phyloP scores from a whole-genome alignment of 169 alveolate species.

The Cryptosporidium ryanae region DNA sequence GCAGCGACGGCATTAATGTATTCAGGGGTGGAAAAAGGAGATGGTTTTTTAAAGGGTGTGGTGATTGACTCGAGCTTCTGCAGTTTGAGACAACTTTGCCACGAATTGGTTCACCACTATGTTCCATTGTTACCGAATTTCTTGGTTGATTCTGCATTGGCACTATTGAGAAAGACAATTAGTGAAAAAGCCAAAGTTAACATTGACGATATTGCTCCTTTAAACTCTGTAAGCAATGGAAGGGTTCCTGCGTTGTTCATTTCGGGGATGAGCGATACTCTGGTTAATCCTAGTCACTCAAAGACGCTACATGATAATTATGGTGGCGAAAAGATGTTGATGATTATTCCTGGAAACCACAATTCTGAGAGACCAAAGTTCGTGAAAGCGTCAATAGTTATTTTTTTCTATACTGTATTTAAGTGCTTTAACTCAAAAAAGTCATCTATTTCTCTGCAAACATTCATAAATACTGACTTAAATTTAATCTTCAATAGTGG shows the following conservation, averaged over 20 bases:
- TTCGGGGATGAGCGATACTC: slow-evolving; percentile 76
- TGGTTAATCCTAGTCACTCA: slow-evolving; percentile 76
- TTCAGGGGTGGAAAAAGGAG: slow-evolving; percentile 82
- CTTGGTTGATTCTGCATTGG: slow-evolving; percentile 64
- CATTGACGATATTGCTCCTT: slow-evolving; percentile 84
- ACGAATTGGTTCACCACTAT: slow-evolving; percentile 75
- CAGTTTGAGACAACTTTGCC: slow-evolving; percentile 78
- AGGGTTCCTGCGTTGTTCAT: slow-evolving; percentile 88
- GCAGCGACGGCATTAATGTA: slow-evolving; percentile 93
- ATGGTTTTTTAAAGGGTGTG: slow-evolving; percentile 90
- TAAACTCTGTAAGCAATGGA: slow-evolving; percentile 83
- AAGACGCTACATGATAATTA: slow-evolving; percentile 70
- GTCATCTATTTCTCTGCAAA: slow-evolving; percentile 4
- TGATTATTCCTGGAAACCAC: slow-evolving; percentile 80
- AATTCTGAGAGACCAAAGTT: slow-evolving; percentile 79
- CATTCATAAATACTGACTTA: slow-evolving; percentile 61
- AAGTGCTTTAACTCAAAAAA: slow-evolving; percentile 25
- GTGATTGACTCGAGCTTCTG: slow-evolving; percentile 89
- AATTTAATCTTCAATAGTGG: slow-evolving; percentile 20
- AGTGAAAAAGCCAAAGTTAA: slow-evolving; percentile 85
- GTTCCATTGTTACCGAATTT: slow-evolving; percentile 35
- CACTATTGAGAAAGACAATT: slow-evolving; percentile 76
- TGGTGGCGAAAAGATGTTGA: slow-evolving; percentile 76
- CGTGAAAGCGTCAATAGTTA: slow-evolving; percentile 77
- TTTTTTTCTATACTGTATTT: slow-evolving; percentile 76